Percentiles rank a stretch among this genome's conserved stretches.
phyloP scores from a whole-genome alignment of 2,329 filamentous ascomycete genomes.

The Botrytis hyacinthi region DNA sequence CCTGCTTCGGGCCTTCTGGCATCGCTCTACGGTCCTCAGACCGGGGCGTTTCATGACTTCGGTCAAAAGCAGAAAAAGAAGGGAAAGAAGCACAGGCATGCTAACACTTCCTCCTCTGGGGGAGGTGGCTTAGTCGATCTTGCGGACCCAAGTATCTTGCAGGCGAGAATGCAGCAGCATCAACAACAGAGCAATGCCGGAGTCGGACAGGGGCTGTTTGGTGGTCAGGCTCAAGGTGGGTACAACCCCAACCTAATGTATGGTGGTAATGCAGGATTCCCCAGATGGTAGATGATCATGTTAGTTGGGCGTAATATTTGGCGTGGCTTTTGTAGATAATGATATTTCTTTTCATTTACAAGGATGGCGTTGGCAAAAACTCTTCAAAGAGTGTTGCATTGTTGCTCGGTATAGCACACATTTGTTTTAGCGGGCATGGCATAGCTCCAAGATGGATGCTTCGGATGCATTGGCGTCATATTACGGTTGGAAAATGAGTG shows the following conservation, averaged over 20 bases:
- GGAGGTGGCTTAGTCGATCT: slow-evolving; percentile 99
- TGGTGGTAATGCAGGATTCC: slow-evolving; percentile 45
- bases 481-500: slow-evolving; percentile 32
- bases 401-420: slow-evolving; percentile 36
- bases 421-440: slow-evolving; percentile 50
- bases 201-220: slow-evolving; percentile 86
- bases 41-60: slow-evolving; percentile 85
- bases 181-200: slow-evolving; percentile 76
- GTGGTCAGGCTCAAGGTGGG: slow-evolving; percentile 89
- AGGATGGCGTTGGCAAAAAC: slow-evolving; percentile 35
- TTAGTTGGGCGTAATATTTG: slow-evolving; percentile 31
- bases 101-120: slow-evolving; percentile 99
- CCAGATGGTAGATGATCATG: slow-evolving; percentile 60
- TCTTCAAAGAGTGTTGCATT: slow-evolving; percentile 36
- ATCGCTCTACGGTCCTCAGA: slow-evolving; percentile 85
- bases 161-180: slow-evolving; percentile 95
- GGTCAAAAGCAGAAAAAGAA: slow-evolving; percentile 99
- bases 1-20: slow-evolving; percentile 87
- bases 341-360: slow-evolving; percentile 34
- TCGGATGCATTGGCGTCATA: slow-evolving; percentile 39
- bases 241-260: slow-evolving; percentile 89
- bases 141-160: slow-evolving; percentile 99
- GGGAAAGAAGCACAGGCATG: slow-evolving; percentile 99
- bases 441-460: slow-evolving; percentile 42
- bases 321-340: slow-evolving; percentile 36